phyloP scores from a whole-genome alignment of 2,329 filamentous ascomycete genomes.

The Paracorniculantispora psalliotae region DNA sequence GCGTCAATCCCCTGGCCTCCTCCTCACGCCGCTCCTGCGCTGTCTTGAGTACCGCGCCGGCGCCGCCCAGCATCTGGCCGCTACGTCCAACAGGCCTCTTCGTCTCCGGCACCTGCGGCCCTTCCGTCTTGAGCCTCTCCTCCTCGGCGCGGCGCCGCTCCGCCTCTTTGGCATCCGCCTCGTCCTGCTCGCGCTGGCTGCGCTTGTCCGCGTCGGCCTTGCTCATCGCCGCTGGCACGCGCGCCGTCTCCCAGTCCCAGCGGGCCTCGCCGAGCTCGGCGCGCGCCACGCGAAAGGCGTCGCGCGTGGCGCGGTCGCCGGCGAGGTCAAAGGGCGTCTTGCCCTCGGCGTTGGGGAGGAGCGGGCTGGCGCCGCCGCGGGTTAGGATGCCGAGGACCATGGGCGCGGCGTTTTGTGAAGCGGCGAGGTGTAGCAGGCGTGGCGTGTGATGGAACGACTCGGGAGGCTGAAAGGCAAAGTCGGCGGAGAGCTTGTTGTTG shows the following conservation, averaged over 20 bases:
- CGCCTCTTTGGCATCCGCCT: slow-evolving; percentile 62
- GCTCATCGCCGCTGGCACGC: slow-evolving; percentile 66
- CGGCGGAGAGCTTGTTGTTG: slow-evolving; percentile 63
- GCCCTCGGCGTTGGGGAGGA: slow-evolving; percentile 64
- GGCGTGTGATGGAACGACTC: slow-evolving; percentile 74
- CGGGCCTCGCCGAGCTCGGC: slow-evolving; percentile 70
- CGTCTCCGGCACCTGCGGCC: slow-evolving; percentile 48
- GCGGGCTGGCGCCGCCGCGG: slow-evolving; percentile 72
- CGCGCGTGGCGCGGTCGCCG: slow-evolving; percentile 78
- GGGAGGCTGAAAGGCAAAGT: slow-evolving; percentile 70
- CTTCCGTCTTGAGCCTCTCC: slow-evolving; percentile 64
- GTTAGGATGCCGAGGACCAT: slow-evolving; percentile 72
- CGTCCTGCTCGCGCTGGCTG: slow-evolving; percentile 63
- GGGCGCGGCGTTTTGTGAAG: slow-evolving; percentile 68
- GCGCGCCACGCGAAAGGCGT: slow-evolving; percentile 86
- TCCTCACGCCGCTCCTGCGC: slow-evolving; percentile 78
- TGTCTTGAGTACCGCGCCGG: slow-evolving; percentile 55
- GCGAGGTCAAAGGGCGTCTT: slow-evolving; percentile 82
- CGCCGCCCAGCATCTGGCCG: slow-evolving; percentile 47
- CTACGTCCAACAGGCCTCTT: slow-evolving; percentile 40
- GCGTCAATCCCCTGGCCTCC: slow-evolving; percentile 76
- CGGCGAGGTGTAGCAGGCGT: slow-evolving; percentile 79
- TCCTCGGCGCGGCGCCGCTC: slow-evolving; percentile 70
- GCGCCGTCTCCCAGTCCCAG: slow-evolving; percentile 75
- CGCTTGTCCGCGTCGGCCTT: slow-evolving; percentile 67